These are phyloP conservation scores for Epichloe coenophiala DNA, from an alignment of 2,329 filamentous ascomycete species.

Conservation along the genomic window DNA sequence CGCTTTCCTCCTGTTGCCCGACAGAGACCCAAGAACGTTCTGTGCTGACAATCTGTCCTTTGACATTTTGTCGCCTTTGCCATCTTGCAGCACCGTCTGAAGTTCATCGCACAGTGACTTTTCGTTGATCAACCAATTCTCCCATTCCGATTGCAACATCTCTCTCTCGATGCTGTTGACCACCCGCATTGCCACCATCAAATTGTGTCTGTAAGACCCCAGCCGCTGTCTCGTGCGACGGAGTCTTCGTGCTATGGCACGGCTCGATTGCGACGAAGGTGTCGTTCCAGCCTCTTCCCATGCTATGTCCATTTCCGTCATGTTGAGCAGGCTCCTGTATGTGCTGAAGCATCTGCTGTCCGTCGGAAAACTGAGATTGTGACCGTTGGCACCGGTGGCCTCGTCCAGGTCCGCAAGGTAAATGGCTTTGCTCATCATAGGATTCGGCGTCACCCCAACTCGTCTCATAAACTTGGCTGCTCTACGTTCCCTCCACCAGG, in stretches of 20 bases:
- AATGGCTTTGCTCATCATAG: slow-evolving; percentile 71
- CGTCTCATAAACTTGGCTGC: slow-evolving; percentile 70
- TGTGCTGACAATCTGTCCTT: slow-evolving; percentile 15
- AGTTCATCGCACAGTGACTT: slow-evolving; percentile 58
- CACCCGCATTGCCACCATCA: slow-evolving; percentile 79
- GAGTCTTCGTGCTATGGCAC: slow-evolving; percentile 49
- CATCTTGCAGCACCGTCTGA: slow-evolving; percentile 27
- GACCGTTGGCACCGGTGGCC: slow-evolving; percentile 28
- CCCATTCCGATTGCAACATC: slow-evolving; percentile 78
- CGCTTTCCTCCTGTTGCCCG: slow-evolving; percentile 19
- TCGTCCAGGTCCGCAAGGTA: slow-evolving; percentile 72
- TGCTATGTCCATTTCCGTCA: slow-evolving; percentile 43
- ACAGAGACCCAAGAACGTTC: slow-evolving; percentile 18
- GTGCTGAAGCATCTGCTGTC: slow-evolving; percentile 48
- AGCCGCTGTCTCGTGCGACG: slow-evolving; percentile 71
- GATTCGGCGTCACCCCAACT: slow-evolving; percentile 66
- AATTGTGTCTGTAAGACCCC: slow-evolving; percentile 73
- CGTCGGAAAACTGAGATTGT: slow-evolving; percentile 21
- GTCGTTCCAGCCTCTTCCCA: slow-evolving; percentile 37
- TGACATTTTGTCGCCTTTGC: slow-evolving; percentile 9
- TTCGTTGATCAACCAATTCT: slow-evolving; percentile 80
- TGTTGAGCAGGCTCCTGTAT: slow-evolving; percentile 45
- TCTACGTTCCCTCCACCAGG: slow-evolving; percentile 77
- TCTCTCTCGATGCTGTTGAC: slow-evolving; percentile 83
- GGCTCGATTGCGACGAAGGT: slow-evolving; percentile 34